phyloP scores from a whole-genome alignment of 805 yeast species.

The Schizosaccharomyces japonicus region DNA sequence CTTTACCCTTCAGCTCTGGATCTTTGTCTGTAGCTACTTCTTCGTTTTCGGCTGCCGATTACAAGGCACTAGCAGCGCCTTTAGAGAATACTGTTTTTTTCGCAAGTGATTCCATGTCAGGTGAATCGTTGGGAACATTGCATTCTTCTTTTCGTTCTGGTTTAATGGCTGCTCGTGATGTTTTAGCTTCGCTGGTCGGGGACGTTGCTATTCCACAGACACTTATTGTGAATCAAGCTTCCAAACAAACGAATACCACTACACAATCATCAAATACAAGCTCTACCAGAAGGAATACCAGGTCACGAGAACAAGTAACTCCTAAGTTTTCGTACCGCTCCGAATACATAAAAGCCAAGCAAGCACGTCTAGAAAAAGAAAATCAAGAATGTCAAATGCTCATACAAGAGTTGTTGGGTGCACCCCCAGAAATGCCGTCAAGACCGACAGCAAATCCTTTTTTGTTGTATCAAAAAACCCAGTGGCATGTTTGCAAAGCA shows the following conservation, averaged over 20 bases:
- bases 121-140: slow-evolving; percentile 21
- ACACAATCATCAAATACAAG: no score
- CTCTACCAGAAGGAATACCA: background rate
- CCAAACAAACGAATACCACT: background rate
- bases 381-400: slow-evolving; percentile 6
- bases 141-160: slow-evolving; percentile 24
- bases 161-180: slow-evolving; percentile 20
- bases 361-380: slow-evolving; percentile 7
- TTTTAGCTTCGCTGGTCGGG: slow-evolving; percentile 19
- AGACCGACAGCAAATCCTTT: slow-evolving; percentile 21
- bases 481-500: slow-evolving; percentile 20
- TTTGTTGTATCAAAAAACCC: slow-evolving; percentile 20
- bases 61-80: slow-evolving; percentile 20
- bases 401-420: slow-evolving; percentile 16
- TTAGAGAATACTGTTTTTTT: slow-evolving; percentile 18
- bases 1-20: background rate
- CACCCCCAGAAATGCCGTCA: slow-evolving; percentile 19
- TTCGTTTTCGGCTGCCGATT: slow-evolving; percentile 21
- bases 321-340: background rate
- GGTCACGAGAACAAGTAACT: background rate
- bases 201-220: slow-evolving; percentile 19
- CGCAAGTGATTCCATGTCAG: slow-evolving; percentile 24
- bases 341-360: slow-evolving; percentile 4
- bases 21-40: background rate
- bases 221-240: slow-evolving; percentile 10